Percentiles rank a stretch among this genome's conserved stretches.
phyloP scores from a whole-genome alignment of 1,139 yeast genomes.

The Hanseniaspora uvarum region DNA sequence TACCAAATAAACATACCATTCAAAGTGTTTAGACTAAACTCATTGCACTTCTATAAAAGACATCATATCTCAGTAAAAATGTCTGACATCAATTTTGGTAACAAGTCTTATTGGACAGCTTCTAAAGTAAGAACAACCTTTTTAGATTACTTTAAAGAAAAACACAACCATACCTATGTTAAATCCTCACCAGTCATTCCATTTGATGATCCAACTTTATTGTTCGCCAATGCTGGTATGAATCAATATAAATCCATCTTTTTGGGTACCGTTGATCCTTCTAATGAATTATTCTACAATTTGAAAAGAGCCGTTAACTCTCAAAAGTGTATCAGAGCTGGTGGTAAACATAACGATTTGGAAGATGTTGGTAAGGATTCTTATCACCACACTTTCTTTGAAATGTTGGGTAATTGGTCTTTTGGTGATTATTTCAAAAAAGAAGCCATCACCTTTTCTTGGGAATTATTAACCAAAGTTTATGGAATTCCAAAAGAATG shows the following conservation, averaged over 20 bases:
- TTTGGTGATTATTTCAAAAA: slow-evolving; percentile 96
- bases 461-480: slow-evolving; percentile 81
- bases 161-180: slow-evolving; percentile 62
- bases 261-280: slow-evolving; percentile 91
- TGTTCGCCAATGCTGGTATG: slow-evolving; percentile 98
- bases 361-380: slow-evolving; percentile 98
- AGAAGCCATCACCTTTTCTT: slow-evolving; percentile 78
- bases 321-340: slow-evolving; percentile 97
- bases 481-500: slow-evolving; percentile 71
- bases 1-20: neutral
- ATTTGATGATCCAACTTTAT: slow-evolving; percentile 89
- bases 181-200: slow-evolving; percentile 94
- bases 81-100: slow-evolving; percentile 24
- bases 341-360: slow-evolving; percentile 97
- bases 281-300: slow-evolving; percentile 62
- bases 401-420: slow-evolving; percentile 99
- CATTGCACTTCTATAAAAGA: neutral
- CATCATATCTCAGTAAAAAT: neutral
- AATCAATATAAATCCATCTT: slow-evolving; percentile 96
- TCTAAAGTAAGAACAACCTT: slow-evolving; percentile 75
- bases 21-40: slow-evolving; percentile 1
- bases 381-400: slow-evolving; percentile 95
- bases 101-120: slow-evolving; percentile 49
- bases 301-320: slow-evolving; percentile 88
- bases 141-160: slow-evolving; percentile 62